Evolutionary conservation across 1,284 basidiomycete genomes (phyloP).

Genomic region (Neolentinus lepideus): DNA sequence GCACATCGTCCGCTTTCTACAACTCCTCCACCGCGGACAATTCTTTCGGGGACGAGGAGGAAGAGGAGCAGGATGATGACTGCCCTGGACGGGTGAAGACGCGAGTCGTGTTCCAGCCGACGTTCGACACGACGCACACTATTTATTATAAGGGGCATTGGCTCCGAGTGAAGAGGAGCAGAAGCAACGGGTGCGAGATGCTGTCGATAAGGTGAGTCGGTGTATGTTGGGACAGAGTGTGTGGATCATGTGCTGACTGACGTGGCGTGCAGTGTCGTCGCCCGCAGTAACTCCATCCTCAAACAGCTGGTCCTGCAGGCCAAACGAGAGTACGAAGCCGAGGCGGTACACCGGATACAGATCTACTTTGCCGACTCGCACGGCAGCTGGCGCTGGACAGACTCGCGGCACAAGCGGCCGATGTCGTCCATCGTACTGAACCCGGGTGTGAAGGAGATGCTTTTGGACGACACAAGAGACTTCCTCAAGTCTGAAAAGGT

Average conservation of each 20-base stretch:
- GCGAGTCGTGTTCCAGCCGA: constrained; percentile 78
- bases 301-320: constrained; percentile 82
- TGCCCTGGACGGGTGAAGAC: constrained; percentile 63
- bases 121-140: constrained; percentile 75
- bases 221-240: not conserved
- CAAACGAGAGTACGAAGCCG: constrained; percentile 80
- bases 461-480: constrained; percentile 71
- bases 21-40: constrained; percentile 35
- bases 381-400: constrained; percentile 78
- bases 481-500: constrained; percentile 77
- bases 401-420: constrained; percentile 74
- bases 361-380: constrained; percentile 84
- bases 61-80: constrained; percentile 43
- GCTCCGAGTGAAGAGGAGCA: constrained; percentile 62
- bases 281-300: constrained; percentile 69
- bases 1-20: constrained; percentile 46
- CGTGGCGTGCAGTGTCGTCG: constrained; percentile 51
- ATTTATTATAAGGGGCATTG: constrained; percentile 78
- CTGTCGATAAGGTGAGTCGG: constrained; percentile 57
- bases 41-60: constrained; percentile 56
- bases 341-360: constrained; percentile 75
- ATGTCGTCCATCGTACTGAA: constrained; percentile 76
- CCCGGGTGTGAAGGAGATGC: constrained; percentile 79
- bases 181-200: constrained; percentile 58
- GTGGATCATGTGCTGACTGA: constrained; percentile 1